Percentiles rank a stretch among this genome's conserved stretches.
Evolutionary conservation across 176 grass and related monocot genomes (phyloP).

Genomic region (Canna indica): DNA sequence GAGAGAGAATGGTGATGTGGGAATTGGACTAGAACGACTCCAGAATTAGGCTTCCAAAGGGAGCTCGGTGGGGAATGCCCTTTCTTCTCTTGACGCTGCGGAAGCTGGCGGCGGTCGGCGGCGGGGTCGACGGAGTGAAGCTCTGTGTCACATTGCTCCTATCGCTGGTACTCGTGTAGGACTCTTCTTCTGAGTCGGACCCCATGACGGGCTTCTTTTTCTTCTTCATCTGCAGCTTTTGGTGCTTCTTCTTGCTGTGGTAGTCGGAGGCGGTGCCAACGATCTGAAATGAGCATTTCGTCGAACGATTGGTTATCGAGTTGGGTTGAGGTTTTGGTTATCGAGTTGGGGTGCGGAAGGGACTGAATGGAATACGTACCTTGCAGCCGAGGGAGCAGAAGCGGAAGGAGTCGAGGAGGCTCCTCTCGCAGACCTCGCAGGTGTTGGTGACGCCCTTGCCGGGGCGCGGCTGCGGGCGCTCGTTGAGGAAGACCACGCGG

Average conservation of each 20-base stretch:
- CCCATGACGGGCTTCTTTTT: constrained; percentile 1
- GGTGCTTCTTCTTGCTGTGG: background rate
- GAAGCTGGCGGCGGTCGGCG: constrained; percentile 8
- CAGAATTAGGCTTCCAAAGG: constrained; percentile 12
- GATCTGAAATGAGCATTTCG: constrained; percentile 6
- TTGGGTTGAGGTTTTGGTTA: background rate
- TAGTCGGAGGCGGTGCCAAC: background rate
- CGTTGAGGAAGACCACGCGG: constrained; percentile 96
- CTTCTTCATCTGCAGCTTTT: background rate
- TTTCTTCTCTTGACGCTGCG: constrained; percentile 15
- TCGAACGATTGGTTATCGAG: background rate
- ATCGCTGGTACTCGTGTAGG: constrained; percentile 14
- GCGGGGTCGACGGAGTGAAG: constrained; percentile 15
- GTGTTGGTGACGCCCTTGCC: constrained; percentile 98
- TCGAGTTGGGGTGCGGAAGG: background rate
- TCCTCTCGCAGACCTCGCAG: constrained; percentile 91
- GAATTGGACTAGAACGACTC: background rate
- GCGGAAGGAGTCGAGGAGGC: constrained; percentile 94
- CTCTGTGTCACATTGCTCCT: constrained; percentile 5
- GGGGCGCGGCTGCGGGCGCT: constrained; percentile 77
- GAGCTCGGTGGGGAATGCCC: constrained; percentile 16
- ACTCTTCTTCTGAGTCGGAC: background rate
- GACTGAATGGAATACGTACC: constrained; percentile 16
- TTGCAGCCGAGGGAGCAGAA: constrained; percentile 99
- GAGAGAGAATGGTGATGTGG: too few species aligned